phyloP scores from a whole-genome alignment of 495 filamentous ascomycete species.

The Trichoderma reesei region DNA sequence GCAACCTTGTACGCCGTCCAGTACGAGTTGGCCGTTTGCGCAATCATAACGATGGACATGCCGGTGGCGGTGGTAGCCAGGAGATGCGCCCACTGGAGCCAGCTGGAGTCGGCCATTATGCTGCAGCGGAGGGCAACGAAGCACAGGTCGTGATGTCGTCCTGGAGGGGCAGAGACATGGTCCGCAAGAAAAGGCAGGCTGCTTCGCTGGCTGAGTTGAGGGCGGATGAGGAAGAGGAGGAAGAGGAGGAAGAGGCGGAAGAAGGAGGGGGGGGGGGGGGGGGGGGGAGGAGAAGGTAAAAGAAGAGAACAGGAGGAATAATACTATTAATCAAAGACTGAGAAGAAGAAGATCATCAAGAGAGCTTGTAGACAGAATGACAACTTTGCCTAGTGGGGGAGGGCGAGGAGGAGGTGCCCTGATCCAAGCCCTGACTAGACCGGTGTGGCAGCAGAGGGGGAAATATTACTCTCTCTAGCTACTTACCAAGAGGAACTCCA shows the following conservation, averaged over 20 bases:
- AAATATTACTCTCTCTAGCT: not conserved
- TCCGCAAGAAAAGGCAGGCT: not conserved
- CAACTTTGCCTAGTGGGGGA: not conserved
- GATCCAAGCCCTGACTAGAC: constrained; percentile 1
- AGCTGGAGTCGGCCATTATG: constrained; percentile 14
- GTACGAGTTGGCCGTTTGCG: constrained; percentile 33
- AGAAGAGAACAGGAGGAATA: not conserved
- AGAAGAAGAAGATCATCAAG: too few relatives aligned
- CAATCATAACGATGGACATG: constrained; percentile 32
- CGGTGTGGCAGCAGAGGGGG: not conserved
- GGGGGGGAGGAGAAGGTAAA: not conserved
- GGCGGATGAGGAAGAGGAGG: not conserved
- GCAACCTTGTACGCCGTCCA: constrained; percentile 37
- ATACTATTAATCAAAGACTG: too few relatives aligned
- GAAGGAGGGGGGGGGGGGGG: not conserved
- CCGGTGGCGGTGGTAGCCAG: constrained; percentile 40
- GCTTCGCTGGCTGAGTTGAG: not conserved
- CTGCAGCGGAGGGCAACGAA: constrained; percentile 6
- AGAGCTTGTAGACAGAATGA: not conserved
- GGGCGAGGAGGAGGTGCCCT: not conserved
- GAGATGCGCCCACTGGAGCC: constrained; percentile 34
- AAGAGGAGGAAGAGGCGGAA: not conserved
- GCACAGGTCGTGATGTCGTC: constrained; percentile 6
- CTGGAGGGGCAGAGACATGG: not conserved
- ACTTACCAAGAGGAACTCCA: not conserved